These are phyloP conservation scores for Aspergillus cejpii DNA, from an alignment of 2,329 filamentous ascomycete genomes.

Conservation along the genomic window DNA sequence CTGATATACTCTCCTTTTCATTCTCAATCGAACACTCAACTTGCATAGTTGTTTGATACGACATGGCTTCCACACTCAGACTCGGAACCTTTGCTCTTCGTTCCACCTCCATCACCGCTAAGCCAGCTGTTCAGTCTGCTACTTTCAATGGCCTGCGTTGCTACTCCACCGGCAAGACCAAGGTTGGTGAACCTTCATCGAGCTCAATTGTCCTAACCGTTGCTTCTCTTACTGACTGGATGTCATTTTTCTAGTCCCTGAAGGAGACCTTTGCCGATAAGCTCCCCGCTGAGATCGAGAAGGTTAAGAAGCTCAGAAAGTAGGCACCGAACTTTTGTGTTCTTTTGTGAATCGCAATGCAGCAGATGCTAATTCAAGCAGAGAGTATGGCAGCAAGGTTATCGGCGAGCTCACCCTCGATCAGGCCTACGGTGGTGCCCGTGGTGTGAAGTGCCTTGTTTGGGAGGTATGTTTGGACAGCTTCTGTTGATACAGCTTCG, in stretches of 20 bases:
- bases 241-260: conserved; percentile 59
- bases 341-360: background rate
- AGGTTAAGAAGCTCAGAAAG: conserved; percentile 98
- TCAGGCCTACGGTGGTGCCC: conserved; percentile 98
- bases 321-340: conserved; percentile 44
- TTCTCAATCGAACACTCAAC: conserved; percentile 30
- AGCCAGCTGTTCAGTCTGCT: conserved; percentile 61
- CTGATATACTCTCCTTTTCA: conserved; percentile 33
- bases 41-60: conserved; percentile 36
- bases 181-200: conserved; percentile 51
- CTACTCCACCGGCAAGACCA: conserved; percentile 82
- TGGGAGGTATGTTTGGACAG: conserved; percentile 62
- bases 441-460: conserved; percentile 96
- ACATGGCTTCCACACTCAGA: conserved; percentile 79
- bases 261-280: conserved; percentile 98
- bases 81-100: conserved; percentile 75
- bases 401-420: conserved; percentile 97
- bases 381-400: conserved; percentile 91
- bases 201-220: conserved; percentile 3
- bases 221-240: conserved; percentile 24
- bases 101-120: conserved; percentile 61
- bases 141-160: conserved; percentile 78
- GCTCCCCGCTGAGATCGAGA: conserved; percentile 92
- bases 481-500: background rate
- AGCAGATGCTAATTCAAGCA: conserved; percentile 37